Evolutionary conservation across 1,284 basidiomycete genomes (phyloP).

Genomic region (Hemileia vastatrix): DNA sequence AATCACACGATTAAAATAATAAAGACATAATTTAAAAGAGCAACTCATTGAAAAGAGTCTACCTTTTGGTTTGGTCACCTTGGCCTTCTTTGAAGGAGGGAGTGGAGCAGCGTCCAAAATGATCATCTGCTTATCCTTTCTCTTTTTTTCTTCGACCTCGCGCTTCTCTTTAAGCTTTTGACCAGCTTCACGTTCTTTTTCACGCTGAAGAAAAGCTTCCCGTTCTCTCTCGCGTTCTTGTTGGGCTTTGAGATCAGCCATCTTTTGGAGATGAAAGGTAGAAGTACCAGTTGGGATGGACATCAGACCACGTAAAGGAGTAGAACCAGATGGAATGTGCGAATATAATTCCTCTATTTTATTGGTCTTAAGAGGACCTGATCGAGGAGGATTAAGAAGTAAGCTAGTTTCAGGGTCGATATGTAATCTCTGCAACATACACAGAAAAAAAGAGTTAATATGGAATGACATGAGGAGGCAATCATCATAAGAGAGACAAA

Average conservation of each 20-base stretch:
- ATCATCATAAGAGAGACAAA: not conserved
- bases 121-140: constrained; percentile 18
- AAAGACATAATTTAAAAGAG: not conserved
- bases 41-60: not conserved
- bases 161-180: constrained; percentile 20
- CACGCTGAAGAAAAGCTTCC: too few relatives aligned
- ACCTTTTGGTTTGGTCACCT: constrained; percentile 8
- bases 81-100: not conserved
- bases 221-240: not conserved
- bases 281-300: constrained; percentile 10
- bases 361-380: constrained; percentile 6
- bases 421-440: constrained; percentile 8
- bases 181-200: constrained; percentile 15
- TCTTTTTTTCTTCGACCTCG: constrained; percentile 15
- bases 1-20: not conserved
- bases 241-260: not conserved
- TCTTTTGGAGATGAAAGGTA: not conserved
- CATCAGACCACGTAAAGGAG: constrained; percentile 9
- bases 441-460: not conserved
- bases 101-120: constrained; percentile 5
- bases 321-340: not conserved
- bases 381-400: constrained; percentile 12
- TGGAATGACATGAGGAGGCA: not conserved
- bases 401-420: constrained; percentile 7
- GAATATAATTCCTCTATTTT: constrained; percentile 19